Percentiles rank a stretch among this genome's conserved stretches.
Evolutionary conservation across 345 rosid species (phyloP).

Genomic region (Rhizophora apiculata): DNA sequence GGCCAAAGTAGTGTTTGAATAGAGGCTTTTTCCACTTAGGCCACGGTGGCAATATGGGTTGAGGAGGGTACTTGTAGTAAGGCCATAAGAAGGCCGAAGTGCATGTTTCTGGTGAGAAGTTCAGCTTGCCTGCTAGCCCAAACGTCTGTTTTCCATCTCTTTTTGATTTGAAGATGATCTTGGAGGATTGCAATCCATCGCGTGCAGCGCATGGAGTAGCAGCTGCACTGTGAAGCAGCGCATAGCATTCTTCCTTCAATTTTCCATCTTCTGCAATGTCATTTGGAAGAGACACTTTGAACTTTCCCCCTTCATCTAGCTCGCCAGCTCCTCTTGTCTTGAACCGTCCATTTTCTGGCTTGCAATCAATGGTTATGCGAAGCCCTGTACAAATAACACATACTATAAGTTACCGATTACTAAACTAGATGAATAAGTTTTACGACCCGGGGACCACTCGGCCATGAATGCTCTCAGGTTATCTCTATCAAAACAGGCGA

Average conservation of each 20-base stretch:
- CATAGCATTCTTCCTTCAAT: constrained; percentile 18
- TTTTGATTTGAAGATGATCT: constrained; percentile 7
- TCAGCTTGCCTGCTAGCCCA: constrained; percentile 9
- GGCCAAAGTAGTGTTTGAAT: not conserved
- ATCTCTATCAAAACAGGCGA: not conserved
- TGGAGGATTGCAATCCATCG: constrained; percentile 11
- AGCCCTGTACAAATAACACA: constrained; percentile 8
- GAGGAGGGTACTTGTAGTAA: constrained; percentile 10
- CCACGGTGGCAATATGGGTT: not conserved
- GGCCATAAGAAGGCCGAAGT: constrained; percentile 16
- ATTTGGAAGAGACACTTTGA: constrained; percentile 13
- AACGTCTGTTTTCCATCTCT: not conserved
- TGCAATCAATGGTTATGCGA: constrained; percentile 19
- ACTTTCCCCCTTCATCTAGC: constrained; percentile 14
- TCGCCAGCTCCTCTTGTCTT: constrained; percentile 9
- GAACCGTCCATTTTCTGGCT: constrained; percentile 10
- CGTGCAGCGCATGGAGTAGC: constrained; percentile 8
- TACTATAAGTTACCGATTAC: not conserved
- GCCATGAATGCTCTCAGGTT: not conserved
- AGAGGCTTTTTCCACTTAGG: not conserved
- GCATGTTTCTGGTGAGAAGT: constrained; percentile 17
- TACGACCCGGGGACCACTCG: not conserved
- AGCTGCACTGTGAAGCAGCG: constrained; percentile 16
- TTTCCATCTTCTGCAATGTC: constrained; percentile 5
- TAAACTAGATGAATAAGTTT: not conserved